Base-by-base conservation (phyloP, 2,329 filamentous ascomycete genomes). In the Mycogone perniciosa region DNA sequence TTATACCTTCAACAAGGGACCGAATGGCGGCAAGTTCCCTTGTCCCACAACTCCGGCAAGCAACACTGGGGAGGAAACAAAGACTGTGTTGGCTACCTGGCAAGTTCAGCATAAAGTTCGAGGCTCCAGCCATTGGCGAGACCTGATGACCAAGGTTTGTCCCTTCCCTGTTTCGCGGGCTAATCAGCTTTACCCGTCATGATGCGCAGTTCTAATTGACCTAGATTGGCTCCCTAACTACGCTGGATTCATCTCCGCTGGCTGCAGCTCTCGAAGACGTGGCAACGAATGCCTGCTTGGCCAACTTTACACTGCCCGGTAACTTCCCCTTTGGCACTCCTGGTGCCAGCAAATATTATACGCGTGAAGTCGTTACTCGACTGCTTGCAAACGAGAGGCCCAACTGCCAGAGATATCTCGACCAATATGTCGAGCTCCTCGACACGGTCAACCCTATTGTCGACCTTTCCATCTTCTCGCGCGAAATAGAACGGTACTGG, bases 321-420 rank as follows among this genome's bases (percentile, higher is more conserved):
- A 69, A 68, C 54, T 69, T 68, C 41, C 67, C 67, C n/a, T 69
- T 69, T 54, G 66, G 67, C 6, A 68, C 65, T 0, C 65, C 64
- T 5, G 65, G 62, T 1, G 64, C 67, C 0, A 57, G 56, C 8
- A 67, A 67, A 48, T 68, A 67, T 54, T 62, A 56, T 46, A 46
- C 64, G 0, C 59, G 64, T 9, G 64, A 68, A 38, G 58, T 59
- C 5, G 62, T 68, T 3, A 60, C 58, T n/a, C 57, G 60, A 27
- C 57, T 69, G 10, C 51, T 68, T 8, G 59, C 62, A 2, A 55
- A 51, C 6, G 65, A 68, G 53, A 57, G 56, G 46, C 44, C 56
- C 26, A 61, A 59, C 39, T 59, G 56, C 34, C 53, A 58, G 6
- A 49, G 44, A 11, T 68, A 67, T 43, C 56, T 68, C 4, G 52